A percentile compares a stretch with the other conserved stretches of the same genome.
These are phyloP conservation scores for Phytophthora melonis DNA, from an alignment of 352 stramenopile genomes.

Conservation along the genomic window DNA sequence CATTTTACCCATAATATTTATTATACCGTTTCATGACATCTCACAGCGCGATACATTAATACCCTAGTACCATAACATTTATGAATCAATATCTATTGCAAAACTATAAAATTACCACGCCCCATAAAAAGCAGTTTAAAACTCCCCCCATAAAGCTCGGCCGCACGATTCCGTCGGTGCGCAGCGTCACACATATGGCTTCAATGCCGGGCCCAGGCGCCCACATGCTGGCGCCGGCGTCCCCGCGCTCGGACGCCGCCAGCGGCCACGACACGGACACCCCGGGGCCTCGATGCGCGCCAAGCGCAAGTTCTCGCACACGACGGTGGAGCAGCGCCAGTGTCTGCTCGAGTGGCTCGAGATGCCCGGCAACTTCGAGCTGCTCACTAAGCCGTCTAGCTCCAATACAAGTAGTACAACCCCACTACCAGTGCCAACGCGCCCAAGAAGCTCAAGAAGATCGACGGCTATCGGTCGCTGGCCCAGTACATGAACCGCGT, in stretches of 20 bases:
- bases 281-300: neutral
- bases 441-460: conserved; percentile 56
- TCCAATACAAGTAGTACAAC: no score
- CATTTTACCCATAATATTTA: neutral
- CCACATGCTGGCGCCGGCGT: conserved; percentile 10
- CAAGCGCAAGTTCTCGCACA: conserved; percentile 63
- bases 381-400: conserved; percentile 40
- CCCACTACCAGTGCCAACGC: neutral
- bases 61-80: neutral
- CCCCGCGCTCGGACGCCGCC: conserved; percentile 18
- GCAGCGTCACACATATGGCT: conserved; percentile 27
- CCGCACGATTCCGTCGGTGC: conserved; percentile 24
- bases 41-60: neutral
- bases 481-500: conserved; percentile 59
- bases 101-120: neutral
- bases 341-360: conserved; percentile 70
- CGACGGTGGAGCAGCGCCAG: conserved; percentile 55
- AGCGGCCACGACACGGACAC: conserved; percentile 37
- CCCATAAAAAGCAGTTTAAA: neutral
- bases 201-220: conserved; percentile 22
- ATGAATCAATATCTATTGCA: neutral
- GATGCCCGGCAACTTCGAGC: conserved; percentile 51
- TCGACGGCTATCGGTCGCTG: conserved; percentile 60
- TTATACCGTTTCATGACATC: neutral
- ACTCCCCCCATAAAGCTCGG: neutral